Percentiles rank a stretch among this genome's conserved stretches.
Conservation (phyloP, 495 filamentous ascomycete species). For the Penicillium canariense region DNA sequence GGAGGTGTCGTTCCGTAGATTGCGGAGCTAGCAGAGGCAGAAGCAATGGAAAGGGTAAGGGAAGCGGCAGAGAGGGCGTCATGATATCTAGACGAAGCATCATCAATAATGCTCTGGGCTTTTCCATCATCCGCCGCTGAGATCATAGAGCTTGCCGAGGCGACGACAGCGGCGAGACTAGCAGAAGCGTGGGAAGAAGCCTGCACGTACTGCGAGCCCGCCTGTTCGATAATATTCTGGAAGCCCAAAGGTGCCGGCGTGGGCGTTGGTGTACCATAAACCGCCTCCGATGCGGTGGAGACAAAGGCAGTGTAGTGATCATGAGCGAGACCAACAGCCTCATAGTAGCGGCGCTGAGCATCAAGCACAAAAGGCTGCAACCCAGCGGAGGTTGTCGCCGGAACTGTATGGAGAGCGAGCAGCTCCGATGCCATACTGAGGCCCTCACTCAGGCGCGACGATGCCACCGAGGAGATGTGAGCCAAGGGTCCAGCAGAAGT, state of each 20-base stretch:
- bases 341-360: conserved; percentile 71
- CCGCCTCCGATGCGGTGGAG: conserved; percentile 60
- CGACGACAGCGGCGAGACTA: conserved; percentile 46
- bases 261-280: conserved; percentile 50
- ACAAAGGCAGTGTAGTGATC: conserved; percentile 73
- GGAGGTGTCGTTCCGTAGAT: conserved; percentile 44
- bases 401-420: conserved; percentile 56
- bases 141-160: conserved; percentile 44
- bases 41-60: conserved; percentile 44
- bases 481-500: conserved; percentile 50
- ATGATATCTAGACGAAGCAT: conserved; percentile 48
- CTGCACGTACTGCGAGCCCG: conserved; percentile 45
- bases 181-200: conserved; percentile 48
- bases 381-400: conserved; percentile 53
- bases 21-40: conserved; percentile 51
- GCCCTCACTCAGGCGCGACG: conserved; percentile 62
- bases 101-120: conserved; percentile 41
- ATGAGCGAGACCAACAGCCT: conserved; percentile 72
- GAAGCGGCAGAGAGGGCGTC: conserved; percentile 51
- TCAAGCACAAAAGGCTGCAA: conserved; percentile 56
- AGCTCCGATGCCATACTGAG: conserved; percentile 63
- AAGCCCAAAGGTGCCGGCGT: conserved; percentile 29
- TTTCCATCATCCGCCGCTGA: conserved; percentile 42
- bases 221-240: conserved; percentile 42
- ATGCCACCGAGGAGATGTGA: conserved; percentile 62